Evolutionary conservation across 2,329 filamentous ascomycete species (phyloP).

Genomic region (Arthrobotrys sinensis): DNA sequence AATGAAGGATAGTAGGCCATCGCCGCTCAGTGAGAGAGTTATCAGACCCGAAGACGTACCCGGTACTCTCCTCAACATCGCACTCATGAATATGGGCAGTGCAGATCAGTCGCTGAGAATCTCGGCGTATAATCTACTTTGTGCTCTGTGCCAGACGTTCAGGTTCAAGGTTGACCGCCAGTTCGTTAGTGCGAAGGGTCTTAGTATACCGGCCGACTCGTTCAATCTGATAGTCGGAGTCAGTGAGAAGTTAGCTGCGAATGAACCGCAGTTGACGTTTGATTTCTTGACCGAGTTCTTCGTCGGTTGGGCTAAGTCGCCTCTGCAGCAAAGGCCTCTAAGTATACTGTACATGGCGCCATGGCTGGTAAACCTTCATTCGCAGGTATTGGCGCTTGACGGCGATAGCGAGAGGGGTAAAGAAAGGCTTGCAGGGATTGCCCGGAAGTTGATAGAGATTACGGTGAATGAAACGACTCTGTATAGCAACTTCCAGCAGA

Average conservation of each 20-base stretch:
- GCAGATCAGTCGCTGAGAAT: constrained; percentile 75
- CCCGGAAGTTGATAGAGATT: constrained; percentile 78
- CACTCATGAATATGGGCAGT: constrained; percentile 77
- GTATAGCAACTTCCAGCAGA: constrained; percentile 75
- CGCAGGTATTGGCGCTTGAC: constrained; percentile 74
- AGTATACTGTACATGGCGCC: constrained; percentile 80
- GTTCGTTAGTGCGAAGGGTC: constrained; percentile 74
- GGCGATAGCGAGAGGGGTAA: constrained; percentile 77
- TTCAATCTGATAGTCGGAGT: constrained; percentile 77
- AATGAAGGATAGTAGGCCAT: constrained; percentile 75
- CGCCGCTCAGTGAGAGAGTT: constrained; percentile 76
- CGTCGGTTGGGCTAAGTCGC: constrained; percentile 79
- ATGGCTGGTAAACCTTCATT: constrained; percentile 77
- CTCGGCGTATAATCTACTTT: constrained; percentile 78
- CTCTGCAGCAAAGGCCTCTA: constrained; percentile 77
- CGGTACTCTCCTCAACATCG: constrained; percentile 78
- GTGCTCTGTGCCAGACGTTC: constrained; percentile 78
- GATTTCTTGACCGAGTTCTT: constrained; percentile 83
- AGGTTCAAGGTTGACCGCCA: constrained; percentile 76
- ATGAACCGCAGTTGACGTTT: constrained; percentile 77
- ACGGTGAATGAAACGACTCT: constrained; percentile 75
- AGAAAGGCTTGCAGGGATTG: constrained; percentile 76
- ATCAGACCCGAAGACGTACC: constrained; percentile 80
- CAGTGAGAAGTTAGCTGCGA: constrained; percentile 75
- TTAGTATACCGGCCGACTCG: constrained; percentile 76